A percentile compares a stretch with the other conserved stretches of the same genome.
Conservation (phyloP, 495 filamentous ascomycete species). For the Letharia columbiana region DNA sequence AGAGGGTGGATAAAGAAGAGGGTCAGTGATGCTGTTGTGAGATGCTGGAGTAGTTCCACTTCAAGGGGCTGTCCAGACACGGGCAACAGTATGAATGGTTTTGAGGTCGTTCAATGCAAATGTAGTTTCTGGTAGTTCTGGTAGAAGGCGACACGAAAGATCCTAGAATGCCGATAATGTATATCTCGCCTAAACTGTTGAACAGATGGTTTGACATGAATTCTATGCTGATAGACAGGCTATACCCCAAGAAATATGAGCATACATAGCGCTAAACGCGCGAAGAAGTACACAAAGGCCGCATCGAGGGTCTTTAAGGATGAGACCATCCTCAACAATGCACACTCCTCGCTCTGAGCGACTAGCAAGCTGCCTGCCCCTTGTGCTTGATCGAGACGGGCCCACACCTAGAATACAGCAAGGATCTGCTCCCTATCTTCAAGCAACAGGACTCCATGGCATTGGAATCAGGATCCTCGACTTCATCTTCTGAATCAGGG, state of each 20-base stretch:
- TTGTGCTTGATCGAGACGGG: not conserved
- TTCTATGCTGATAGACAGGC: not conserved
- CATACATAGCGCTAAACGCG: not conserved
- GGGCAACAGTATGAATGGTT: not conserved
- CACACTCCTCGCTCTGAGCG: not conserved
- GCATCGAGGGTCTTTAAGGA: not conserved
- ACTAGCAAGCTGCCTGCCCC: not conserved
- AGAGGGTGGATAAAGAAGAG: no score
- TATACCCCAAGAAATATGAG: not conserved
- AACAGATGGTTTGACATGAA: not conserved
- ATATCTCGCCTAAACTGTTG: not conserved
- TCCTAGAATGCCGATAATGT: not conserved
- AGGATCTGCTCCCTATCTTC: slow-evolving; percentile 11
- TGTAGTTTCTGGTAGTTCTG: not conserved
- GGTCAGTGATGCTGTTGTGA: no score
- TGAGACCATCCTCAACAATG: not conserved
- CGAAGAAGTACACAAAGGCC: not conserved
- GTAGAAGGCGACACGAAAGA: not conserved
- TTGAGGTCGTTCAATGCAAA: not conserved
- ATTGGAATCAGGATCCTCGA: slow-evolving; percentile 87
- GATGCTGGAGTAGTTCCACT: no score
- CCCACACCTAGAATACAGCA: not conserved
- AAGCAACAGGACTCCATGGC: slow-evolving; percentile 91
- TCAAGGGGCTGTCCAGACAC: no score
- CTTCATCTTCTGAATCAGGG: slow-evolving; percentile 93